Base-by-base conservation (phyloP, 139 green algal genomes). In the Picochlorum sp. region DNA sequence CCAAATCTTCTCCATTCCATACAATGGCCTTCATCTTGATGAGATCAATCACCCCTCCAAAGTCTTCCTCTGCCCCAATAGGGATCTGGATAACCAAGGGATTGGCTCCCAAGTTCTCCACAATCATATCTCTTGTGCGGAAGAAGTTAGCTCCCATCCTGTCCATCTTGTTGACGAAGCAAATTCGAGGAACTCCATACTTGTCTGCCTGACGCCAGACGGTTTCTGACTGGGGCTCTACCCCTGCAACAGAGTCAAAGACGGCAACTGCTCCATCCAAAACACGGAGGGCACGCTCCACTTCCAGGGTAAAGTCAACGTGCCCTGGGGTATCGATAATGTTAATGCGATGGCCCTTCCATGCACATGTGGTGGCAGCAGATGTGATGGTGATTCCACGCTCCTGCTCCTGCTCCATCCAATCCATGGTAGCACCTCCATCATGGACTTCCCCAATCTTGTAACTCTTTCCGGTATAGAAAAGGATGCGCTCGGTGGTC, bases 151-250 rank as follows among this genome's bases (percentile, higher is more conserved):
- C 94, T 21, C 94, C 94, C 83, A 97, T 87, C 49, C 94, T 82
- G 83, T 99, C 94, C 94, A 99, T 99, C 86, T 99, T 99, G 88
- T 99, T 99, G 16, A 99, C 90, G 65, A 98, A 99, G 81, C 89
- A 97, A 76, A 99, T 91, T 62, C 94, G 86, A 3, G 91, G 91
- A 51, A 97, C 88, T 58, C 83, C 85, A 81, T 98, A 99, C 81
- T 97, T 97, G 84, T 98, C 90, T 37, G 92, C 94, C 86, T 99
- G 94, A 64, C 94, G 88, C 94, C 94, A 99, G 68, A 99, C 94
- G 31, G 90, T 94, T 84, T 95, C 94, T 1, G 79, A 84, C 84
- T 99, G 94, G 5, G 94, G 94, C 90, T 99, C 94, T 45, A 99
- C 94, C 45, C 94, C 94, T 4, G 89, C 86, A 59, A 99, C 94